These are phyloP conservation scores for Leptographium flavum DNA, from an alignment of 2,329 filamentous ascomycete genomes.

Conservation along the genomic window DNA sequence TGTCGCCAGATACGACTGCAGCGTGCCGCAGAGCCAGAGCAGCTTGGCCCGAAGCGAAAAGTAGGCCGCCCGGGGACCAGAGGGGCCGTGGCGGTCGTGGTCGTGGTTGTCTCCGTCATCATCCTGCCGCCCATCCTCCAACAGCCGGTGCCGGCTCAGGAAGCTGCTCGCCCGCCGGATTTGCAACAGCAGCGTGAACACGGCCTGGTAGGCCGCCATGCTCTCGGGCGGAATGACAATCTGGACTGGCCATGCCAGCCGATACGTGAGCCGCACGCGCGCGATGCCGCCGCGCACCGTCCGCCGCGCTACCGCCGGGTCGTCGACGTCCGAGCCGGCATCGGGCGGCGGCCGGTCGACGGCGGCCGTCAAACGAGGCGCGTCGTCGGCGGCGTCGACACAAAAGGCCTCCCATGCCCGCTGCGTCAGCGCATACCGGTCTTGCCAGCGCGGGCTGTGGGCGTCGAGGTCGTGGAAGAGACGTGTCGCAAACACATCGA, in stretches of 20 bases:
- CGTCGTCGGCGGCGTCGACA: conserved; percentile 18
- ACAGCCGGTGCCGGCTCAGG: conserved; percentile 40
- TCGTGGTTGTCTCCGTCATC: conserved; percentile 4
- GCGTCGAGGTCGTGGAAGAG: conserved; percentile 65
- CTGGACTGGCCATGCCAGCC: conserved; percentile 49
- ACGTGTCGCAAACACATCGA: conserved; percentile 49
- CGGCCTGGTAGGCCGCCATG: conserved; percentile 51
- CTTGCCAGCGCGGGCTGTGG: conserved; percentile 51
- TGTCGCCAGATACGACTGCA: conserved; percentile 64
- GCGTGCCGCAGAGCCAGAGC: conserved; percentile 60
- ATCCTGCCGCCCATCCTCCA: conserved; percentile 19
- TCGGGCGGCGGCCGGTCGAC: background rate
- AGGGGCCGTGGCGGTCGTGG: background rate
- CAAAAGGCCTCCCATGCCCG: conserved; percentile 60
- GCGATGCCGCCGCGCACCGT: conserved; percentile 49
- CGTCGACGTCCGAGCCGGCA: background rate
- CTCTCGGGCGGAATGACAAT: conserved; percentile 60
- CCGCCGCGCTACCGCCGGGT: conserved; percentile 29
- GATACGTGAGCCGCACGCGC: conserved; percentile 51
- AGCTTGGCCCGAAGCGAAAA: conserved; percentile 53
- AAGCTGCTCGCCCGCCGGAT: conserved; percentile 55
- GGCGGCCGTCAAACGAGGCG: conserved; percentile 20
- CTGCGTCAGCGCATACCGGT: conserved; percentile 69
- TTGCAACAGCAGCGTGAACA: conserved; percentile 68
- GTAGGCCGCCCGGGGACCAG: conserved; percentile 33